Base-by-base conservation (phyloP, 1,139 yeast genomes). In the Kodamaea ohmeri region DNA sequence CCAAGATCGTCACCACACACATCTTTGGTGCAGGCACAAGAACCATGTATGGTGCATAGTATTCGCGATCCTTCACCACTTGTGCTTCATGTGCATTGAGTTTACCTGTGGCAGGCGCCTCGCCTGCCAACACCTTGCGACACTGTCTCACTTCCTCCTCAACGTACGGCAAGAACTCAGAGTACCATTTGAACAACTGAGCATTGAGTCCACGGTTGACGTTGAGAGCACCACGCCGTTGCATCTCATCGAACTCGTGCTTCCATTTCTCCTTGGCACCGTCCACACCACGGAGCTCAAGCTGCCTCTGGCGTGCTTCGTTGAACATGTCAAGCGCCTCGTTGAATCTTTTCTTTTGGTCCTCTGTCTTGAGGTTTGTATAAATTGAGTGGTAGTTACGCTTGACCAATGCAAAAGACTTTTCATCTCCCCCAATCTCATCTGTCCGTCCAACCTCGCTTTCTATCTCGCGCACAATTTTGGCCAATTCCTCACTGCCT, bases 181-280 rank as follows among this genome's bases (percentile, higher is more conserved):
- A 71, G 50, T 78, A 75, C 87, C 97, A 92, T 45, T 78, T 78
- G 76, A 88, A 92, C 28, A 92, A 64, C 48, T 81, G 78, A 2
- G 80, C 83, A 45, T 87, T 89, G 37, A 90, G 65, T 4, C 78
- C 73, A 43, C 78, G 76, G 38, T 77, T 72, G 34, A 81, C 63
- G 18, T 78, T 61, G 31, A 79, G 47, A 6, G 70, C 76, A n/a
- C 90, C 89, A 49, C 83, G 69, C 35, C 72, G 76, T 44, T 76
- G 76, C 58, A 83, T 70, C 42, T 78, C 82, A 51, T 87, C 94
- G 51, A 78, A 83, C 48, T 83, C 92, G 50, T 81, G 83, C 53
- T 78, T 82, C 97, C 97, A 92, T 57, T 85, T 83, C 53, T 82
- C 87, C 46, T 76, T 79, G 0, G 97, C 96, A 2, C 92, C 92